phyloP scores from a whole-genome alignment of 768 basidiomycete species.

The Psilocybe azurescens region DNA sequence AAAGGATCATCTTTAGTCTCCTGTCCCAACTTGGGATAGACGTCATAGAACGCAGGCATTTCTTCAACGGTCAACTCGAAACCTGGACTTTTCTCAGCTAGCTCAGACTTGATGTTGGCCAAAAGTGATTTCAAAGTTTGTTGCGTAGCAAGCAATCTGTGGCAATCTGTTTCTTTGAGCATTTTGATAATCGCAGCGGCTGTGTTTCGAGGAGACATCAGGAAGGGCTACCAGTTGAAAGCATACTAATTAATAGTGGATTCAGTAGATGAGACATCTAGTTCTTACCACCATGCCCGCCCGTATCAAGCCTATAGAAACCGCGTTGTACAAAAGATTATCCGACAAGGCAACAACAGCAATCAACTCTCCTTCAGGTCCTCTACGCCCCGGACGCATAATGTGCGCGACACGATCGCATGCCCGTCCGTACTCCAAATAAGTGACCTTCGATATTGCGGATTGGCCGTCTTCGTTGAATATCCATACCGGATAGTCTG shows the following conservation, averaged over 20 bases:
- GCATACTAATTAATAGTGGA: conserved; percentile 30
- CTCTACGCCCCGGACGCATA: conserved; percentile 37
- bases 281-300: conserved; percentile 41
- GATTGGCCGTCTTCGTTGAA: conserved; percentile 30
- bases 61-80: conserved; percentile 35
- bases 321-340: conserved; percentile 45
- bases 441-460: conserved; percentile 35
- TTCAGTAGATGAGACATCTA: not conserved
- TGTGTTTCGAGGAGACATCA: conserved; percentile 45
- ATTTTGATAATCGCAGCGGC: conserved; percentile 39
- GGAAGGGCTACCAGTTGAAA: conserved; percentile 40
- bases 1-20: conserved; percentile 37
- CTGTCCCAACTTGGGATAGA: conserved; percentile 46
- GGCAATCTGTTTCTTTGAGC: conserved; percentile 42
- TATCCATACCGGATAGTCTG: conserved; percentile 32
- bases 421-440: conserved; percentile 50
- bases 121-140: conserved; percentile 35
- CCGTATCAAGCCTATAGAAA: conserved; percentile 41
- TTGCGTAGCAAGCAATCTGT: conserved; percentile 40
- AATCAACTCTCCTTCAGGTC: conserved; percentile 37
- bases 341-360: conserved; percentile 41
- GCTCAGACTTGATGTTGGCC: conserved; percentile 27
- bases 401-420: conserved; percentile 46
- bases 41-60: conserved; percentile 31
- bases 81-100: conserved; percentile 23